phyloP scores from a whole-genome alignment of 176 grass and related monocot genomes.

The Coix lacrymajobi region DNA sequence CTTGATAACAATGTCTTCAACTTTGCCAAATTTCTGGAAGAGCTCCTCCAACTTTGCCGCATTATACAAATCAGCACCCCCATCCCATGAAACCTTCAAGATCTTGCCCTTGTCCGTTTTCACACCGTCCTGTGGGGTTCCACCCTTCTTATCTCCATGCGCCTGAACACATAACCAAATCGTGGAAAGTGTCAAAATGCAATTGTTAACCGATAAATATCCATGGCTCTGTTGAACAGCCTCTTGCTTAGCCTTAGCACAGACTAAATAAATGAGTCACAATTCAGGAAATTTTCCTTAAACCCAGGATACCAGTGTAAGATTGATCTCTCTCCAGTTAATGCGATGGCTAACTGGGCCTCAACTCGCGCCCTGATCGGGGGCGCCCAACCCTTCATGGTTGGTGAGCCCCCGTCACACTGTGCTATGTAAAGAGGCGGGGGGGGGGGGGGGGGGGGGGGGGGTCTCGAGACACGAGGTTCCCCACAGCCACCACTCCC shows the following conservation, averaged over 20 bases:
- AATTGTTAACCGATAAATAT: not conserved
- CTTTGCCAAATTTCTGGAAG: slow-evolving; percentile 71
- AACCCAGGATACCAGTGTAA: too few species aligned
- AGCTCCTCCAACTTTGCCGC: slow-evolving; percentile 59
- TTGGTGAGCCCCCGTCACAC: too few species aligned
- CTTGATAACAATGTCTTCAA: slow-evolving; percentile 82
- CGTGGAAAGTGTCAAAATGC: not conserved
- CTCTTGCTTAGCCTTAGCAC: not conserved
- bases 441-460: too few species aligned
- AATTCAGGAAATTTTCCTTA: too few species aligned
- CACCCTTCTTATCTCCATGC: slow-evolving; percentile 33
- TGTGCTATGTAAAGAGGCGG: too few species aligned
- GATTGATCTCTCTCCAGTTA: too few species aligned
- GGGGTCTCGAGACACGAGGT: too few species aligned
- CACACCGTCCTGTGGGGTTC: not conserved
- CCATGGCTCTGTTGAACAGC: not conserved
- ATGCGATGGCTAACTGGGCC: too few species aligned
- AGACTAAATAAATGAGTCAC: too few species aligned
- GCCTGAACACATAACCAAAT: slow-evolving; percentile 25
- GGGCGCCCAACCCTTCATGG: too few species aligned
- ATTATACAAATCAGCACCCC: slow-evolving; percentile 50
- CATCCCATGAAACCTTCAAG: slow-evolving; percentile 93
- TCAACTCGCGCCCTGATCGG: too few species aligned
- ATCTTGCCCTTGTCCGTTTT: slow-evolving; percentile 57
- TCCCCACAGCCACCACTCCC: too few species aligned